phyloP scores from a whole-genome alignment of 805 yeast genomes.

The Candida railenensis region DNA sequence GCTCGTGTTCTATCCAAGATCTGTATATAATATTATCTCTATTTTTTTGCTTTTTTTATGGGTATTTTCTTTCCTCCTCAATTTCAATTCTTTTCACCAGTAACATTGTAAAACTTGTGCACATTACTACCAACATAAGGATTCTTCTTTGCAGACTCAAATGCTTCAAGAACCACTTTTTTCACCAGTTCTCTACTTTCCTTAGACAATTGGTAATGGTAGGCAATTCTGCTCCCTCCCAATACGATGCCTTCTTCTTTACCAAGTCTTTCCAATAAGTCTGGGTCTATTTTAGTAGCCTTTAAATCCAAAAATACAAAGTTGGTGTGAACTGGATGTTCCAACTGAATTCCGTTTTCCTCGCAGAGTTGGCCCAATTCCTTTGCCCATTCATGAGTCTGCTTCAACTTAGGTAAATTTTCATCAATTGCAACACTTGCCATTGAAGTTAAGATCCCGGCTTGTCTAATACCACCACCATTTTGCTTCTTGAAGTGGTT shows the following conservation, averaged over 20 bases:
- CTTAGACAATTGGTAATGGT: slow-evolving; percentile 54
- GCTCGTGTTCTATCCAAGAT: no score
- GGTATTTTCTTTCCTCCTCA: not conserved
- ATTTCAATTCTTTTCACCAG: not conserved
- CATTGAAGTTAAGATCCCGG: slow-evolving; percentile 79
- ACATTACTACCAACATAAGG: slow-evolving; percentile 34
- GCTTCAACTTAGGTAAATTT: slow-evolving; percentile 57
- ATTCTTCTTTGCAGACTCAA: slow-evolving; percentile 49
- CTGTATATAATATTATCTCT: no score
- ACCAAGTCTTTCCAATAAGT: slow-evolving; percentile 52
- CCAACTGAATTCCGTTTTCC: slow-evolving; percentile 53
- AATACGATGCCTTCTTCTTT: slow-evolving; percentile 59
- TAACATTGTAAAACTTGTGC: slow-evolving; percentile 8
- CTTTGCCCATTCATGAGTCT: slow-evolving; percentile 51
- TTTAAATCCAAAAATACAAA: slow-evolving; percentile 73
- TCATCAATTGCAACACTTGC: slow-evolving; percentile 76
- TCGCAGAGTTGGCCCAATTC: slow-evolving; percentile 55
- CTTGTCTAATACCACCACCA: slow-evolving; percentile 93
- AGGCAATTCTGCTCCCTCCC: slow-evolving; percentile 74
- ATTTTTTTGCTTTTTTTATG: not conserved
- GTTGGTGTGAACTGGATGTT: slow-evolving; percentile 79
- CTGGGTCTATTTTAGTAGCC: slow-evolving; percentile 55
- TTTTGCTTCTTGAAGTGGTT: slow-evolving; percentile 86
- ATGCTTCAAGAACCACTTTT: slow-evolving; percentile 55
- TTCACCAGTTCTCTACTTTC: slow-evolving; percentile 39